These are phyloP conservation scores for Citrullus amarus DNA, from an alignment of 306 rosid genomes.

Conservation along the genomic window DNA sequence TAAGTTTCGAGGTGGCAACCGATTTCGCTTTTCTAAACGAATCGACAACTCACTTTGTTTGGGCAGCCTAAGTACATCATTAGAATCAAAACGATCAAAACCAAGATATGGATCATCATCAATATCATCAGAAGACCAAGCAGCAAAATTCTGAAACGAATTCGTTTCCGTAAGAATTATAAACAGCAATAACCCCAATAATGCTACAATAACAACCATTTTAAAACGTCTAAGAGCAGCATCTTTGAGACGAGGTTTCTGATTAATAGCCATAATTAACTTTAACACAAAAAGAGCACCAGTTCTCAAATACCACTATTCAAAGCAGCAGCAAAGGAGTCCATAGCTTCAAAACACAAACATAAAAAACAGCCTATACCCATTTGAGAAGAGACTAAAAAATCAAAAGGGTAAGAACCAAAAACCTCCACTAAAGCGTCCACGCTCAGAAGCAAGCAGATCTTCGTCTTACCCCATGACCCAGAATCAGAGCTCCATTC, in stretches of 20 bases:
- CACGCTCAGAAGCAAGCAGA: slow-evolving; percentile 22
- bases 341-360: slow-evolving; percentile 19
- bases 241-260: slow-evolving; percentile 47
- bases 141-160: slow-evolving; percentile 16
- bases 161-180: slow-evolving; percentile 41
- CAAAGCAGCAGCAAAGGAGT: slow-evolving; percentile 12
- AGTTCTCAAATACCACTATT: slow-evolving; percentile 10
- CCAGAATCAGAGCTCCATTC: slow-evolving; percentile 13
- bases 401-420: slow-evolving; percentile 14
- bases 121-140: slow-evolving; percentile 17
- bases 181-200: slow-evolving; percentile 52
- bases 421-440: slow-evolving; percentile 29
- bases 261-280: slow-evolving; percentile 29
- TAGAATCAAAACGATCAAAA: slow-evolving; percentile 16
- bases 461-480: slow-evolving; percentile 15
- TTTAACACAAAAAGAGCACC: background rate
- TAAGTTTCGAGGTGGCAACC: slow-evolving; percentile 58
- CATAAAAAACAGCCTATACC: slow-evolving; percentile 6
- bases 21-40: slow-evolving; percentile 46
- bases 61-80: slow-evolving; percentile 33
- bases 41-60: slow-evolving; percentile 53
- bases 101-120: slow-evolving; percentile 16
- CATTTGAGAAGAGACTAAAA: slow-evolving; percentile 14
- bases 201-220: slow-evolving; percentile 34
- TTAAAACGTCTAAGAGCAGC: slow-evolving; percentile 55